Conservation (phyloP, 306 rosid species). For the Vachellia collinsii region DNA sequence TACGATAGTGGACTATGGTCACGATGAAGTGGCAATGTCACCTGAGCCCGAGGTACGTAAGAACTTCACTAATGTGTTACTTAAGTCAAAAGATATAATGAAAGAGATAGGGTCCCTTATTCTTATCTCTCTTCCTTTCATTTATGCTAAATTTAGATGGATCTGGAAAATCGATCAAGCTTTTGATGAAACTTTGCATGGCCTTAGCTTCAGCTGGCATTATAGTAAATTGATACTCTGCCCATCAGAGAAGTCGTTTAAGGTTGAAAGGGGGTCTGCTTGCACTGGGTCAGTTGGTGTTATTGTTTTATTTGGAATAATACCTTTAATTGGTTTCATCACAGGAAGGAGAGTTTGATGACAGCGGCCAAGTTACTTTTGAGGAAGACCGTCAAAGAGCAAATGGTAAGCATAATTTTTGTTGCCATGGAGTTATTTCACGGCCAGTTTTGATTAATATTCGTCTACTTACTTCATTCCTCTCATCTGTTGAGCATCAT, state of each 20-base stretch:
- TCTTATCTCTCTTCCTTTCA: background rate
- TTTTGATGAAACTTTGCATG: background rate
- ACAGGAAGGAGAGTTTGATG: conserved; percentile 81
- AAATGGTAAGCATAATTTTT: conserved; percentile 54
- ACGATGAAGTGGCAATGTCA: conserved; percentile 93
- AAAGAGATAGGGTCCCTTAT: background rate
- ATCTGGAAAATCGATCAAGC: no score
- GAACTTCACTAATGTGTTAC: background rate
- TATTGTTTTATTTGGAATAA: background rate
- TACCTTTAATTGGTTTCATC: conserved; percentile 37
- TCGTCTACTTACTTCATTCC: background rate
- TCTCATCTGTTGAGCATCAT: background rate
- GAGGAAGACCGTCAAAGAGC: conserved; percentile 55
- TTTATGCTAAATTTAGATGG: background rate
- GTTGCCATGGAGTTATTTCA: conserved; percentile 8
- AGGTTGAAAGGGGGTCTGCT: background rate
- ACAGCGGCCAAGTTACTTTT: conserved; percentile 53
- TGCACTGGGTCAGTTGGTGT: background rate
- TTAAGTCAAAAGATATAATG: background rate
- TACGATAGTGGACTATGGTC: conserved; percentile 88
- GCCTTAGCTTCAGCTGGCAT: background rate
- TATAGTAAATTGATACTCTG: background rate
- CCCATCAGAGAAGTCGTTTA: background rate
- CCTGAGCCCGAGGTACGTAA: conserved; percentile 83
- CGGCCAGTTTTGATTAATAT: background rate